A percentile compares a stretch with the other conserved stretches of the same genome.
These are phyloP conservation scores for Plasmodium billcollinsi DNA, from an alignment of 169 alveolate species.

Conservation along the genomic window DNA sequence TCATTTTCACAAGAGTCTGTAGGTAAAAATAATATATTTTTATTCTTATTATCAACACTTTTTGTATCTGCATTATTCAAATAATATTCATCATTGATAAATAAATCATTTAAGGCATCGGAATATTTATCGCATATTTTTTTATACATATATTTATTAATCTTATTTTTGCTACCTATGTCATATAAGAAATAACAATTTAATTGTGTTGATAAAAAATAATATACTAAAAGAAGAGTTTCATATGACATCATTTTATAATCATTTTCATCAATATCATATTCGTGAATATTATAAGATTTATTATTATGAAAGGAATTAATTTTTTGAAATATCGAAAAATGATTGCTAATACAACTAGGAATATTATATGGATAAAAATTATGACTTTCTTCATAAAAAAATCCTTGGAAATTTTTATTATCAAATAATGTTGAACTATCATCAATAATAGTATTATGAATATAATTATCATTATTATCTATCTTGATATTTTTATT, in stretches of 20 bases:
- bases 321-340: conserved; percentile 6
- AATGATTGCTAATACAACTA: conserved; percentile 28
- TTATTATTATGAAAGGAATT: neutral
- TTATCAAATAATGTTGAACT: conserved; percentile 15
- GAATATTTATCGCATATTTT: conserved; percentile 16
- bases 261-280: conserved; percentile 47
- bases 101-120: neutral
- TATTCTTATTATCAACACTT: too few species aligned
- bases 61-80: too few species aligned
- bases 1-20: too few species aligned
- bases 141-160: conserved; percentile 9
- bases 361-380: conserved; percentile 62
- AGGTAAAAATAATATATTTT: too few species aligned
- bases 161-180: conserved; percentile 15
- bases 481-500: neutral
- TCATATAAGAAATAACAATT: conserved; percentile 50
- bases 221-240: conserved; percentile 63
- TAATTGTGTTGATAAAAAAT: conserved; percentile 42
- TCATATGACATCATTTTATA: conserved; percentile 61
- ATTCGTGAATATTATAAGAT: neutral
- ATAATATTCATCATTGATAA: neutral
- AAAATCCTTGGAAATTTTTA: conserved; percentile 44
- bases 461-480: neutral
- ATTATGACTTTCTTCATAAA: conserved; percentile 67
- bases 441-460: neutral